phyloP scores from a whole-genome alignment of 2,329 filamentous ascomycete species.

The Aspergillus brasiliensis region DNA sequence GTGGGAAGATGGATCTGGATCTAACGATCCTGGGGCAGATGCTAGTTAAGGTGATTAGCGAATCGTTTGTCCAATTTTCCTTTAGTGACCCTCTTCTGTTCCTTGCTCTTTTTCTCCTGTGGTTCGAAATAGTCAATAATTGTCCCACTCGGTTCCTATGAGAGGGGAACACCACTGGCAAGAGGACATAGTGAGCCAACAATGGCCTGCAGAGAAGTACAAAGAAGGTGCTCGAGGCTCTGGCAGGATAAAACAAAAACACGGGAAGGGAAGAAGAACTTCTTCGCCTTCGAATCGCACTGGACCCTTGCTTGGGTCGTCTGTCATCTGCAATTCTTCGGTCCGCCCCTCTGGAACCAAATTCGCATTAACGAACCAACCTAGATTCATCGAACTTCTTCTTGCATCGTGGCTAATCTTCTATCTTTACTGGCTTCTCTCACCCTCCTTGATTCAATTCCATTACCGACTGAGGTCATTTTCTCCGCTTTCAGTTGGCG shows the following conservation, averaged over 20 bases:
- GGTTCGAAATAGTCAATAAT: neutral
- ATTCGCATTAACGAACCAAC: neutral
- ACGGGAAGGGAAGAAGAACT: neutral
- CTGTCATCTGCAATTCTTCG: neutral
- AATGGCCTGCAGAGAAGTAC: neutral
- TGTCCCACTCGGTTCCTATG: neutral
- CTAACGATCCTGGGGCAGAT: conserved; percentile 12
- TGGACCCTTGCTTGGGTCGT: neutral
- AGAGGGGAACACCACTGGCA: neutral
- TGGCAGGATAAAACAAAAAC: neutral
- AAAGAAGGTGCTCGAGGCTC: neutral
- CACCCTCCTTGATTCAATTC: neutral
- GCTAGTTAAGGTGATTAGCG: neutral
- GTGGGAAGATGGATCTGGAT: conserved; percentile 12
- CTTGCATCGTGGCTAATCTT: neutral
- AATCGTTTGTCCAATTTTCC: neutral
- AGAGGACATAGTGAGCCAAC: neutral
- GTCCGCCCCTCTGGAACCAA: conserved; percentile 2
- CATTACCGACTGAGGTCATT: neutral
- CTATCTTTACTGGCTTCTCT: neutral
- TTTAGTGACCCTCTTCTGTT: neutral
- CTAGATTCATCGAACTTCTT: neutral
- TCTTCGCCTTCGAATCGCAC: neutral
- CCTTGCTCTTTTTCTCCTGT: neutral
- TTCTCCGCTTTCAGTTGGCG: neutral